Percentiles rank a stretch among this genome's conserved stretches.
These are phyloP conservation scores for Mycena pura DNA, from an alignment of 768 basidiomycete genomes.

Conservation along the genomic window DNA sequence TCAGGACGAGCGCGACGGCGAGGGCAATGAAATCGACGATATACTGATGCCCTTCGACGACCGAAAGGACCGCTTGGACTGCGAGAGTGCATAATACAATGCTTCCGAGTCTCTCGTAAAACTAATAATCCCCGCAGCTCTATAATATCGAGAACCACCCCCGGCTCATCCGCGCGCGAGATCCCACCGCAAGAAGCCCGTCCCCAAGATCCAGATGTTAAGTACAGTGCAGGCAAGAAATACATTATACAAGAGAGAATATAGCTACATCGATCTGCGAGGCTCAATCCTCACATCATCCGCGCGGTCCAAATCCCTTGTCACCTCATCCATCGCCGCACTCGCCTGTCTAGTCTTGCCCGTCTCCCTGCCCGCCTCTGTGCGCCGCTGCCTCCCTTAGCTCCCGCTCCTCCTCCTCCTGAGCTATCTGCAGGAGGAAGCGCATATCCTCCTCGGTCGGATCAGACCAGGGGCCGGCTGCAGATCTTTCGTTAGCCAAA, in stretches of 20 bases:
- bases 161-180: constrained; percentile 78
- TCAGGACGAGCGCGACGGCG: constrained; percentile 68
- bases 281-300: constrained; percentile 36
- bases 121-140: constrained; percentile 53
- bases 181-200: constrained; percentile 45
- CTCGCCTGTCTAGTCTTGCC: constrained; percentile 15
- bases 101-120: background rate
- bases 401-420: too few relatives aligned
- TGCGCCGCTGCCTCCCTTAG: too few relatives aligned
- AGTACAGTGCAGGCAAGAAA: too few relatives aligned
- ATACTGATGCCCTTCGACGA: constrained; percentile 52
- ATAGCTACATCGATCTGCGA: constrained; percentile 71
- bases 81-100: constrained; percentile 76
- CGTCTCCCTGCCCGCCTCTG: too few relatives aligned
- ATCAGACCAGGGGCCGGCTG: too few relatives aligned
- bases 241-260: too few relatives aligned
- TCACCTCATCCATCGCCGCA: constrained; percentile 32
- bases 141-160: constrained; percentile 99
- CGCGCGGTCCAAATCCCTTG: background rate
- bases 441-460: too few relatives aligned
- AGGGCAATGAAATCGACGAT: constrained; percentile 55
- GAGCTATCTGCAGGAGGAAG: too few relatives aligned
- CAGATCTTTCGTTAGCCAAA: too few relatives aligned
- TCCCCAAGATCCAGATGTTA: too few relatives aligned
- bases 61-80: constrained; percentile 89